Conservation (phyloP, 225 moss, liverwort and hornwort genomes). For the Sphagnum contortum region DNA sequence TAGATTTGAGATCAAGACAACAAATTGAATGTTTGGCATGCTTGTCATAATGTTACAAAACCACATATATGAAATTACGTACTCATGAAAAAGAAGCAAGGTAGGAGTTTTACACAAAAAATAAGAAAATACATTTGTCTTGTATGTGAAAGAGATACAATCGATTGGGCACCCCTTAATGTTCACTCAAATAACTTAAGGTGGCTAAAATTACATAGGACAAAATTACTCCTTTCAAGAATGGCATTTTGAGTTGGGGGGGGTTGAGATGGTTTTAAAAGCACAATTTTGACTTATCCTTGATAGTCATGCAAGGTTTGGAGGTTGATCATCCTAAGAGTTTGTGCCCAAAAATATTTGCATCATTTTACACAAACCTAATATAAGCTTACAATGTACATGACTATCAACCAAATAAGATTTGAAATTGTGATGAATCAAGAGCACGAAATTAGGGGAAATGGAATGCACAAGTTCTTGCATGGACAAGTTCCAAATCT, state of each 20-base stretch:
- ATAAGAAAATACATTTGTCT: no score
- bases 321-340: background rate
- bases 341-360: background rate
- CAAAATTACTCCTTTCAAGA: background rate
- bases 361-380: conserved; percentile 1
- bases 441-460: background rate
- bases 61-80: no score
- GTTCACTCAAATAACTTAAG: no score
- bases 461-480: background rate
- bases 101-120: no score
- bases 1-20: no score
- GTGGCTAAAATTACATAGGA: background rate
- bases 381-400: background rate
- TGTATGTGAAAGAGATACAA: no score
- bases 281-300: background rate
- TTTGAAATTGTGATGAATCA: conserved; percentile 2
- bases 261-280: background rate
- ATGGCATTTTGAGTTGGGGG: background rate
- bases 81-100: no score
- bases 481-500: background rate
- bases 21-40: no score
- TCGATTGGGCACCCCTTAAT: no score
- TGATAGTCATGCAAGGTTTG: background rate
- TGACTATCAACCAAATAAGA: background rate
- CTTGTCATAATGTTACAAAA: no score